These are phyloP conservation scores for Arthonia radiata DNA, from an alignment of 495 filamentous ascomycete species.

Conservation along the genomic window DNA sequence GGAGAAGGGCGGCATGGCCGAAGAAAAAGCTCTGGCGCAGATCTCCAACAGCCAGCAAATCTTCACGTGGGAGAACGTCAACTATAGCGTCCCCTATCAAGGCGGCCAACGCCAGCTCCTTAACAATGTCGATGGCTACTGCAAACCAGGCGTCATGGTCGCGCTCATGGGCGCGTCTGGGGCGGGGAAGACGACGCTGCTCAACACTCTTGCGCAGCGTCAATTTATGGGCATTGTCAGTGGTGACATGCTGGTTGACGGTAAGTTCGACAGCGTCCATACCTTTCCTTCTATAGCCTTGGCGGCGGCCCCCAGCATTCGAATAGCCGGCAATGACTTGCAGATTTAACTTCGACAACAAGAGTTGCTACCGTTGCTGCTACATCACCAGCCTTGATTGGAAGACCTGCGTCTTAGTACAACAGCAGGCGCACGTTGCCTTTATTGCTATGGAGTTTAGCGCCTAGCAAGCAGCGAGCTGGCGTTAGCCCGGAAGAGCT, in stretches of 20 bases:
- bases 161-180: conserved; percentile 69
- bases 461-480: too few relatives aligned
- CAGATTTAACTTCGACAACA: too few relatives aligned
- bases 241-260: conserved; percentile 59
- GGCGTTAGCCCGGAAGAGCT: too few relatives aligned
- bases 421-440: too few relatives aligned
- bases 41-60: conserved; percentile 36
- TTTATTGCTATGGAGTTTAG: too few relatives aligned
- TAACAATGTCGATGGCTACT: conserved; percentile 48
- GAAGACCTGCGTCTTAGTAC: too few relatives aligned
- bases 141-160: conserved; percentile 57
- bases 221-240: conserved; percentile 44
- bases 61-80: conserved; percentile 53
- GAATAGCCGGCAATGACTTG: too few relatives aligned
- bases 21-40: conserved; percentile 22
- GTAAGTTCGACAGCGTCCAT: too few relatives aligned
- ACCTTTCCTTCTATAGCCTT: too few relatives aligned
- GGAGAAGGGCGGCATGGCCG: conserved; percentile 7
- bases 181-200: conserved; percentile 57
- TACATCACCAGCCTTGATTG: too few relatives aligned
- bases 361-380: too few relatives aligned
- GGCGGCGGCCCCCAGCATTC: too few relatives aligned
- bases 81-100: conserved; percentile 47
- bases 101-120: conserved; percentile 46
- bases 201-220: conserved; percentile 55